Conservation (phyloP, 176 grass and related monocot genomes). For the Oryza meyeriana region DNA sequence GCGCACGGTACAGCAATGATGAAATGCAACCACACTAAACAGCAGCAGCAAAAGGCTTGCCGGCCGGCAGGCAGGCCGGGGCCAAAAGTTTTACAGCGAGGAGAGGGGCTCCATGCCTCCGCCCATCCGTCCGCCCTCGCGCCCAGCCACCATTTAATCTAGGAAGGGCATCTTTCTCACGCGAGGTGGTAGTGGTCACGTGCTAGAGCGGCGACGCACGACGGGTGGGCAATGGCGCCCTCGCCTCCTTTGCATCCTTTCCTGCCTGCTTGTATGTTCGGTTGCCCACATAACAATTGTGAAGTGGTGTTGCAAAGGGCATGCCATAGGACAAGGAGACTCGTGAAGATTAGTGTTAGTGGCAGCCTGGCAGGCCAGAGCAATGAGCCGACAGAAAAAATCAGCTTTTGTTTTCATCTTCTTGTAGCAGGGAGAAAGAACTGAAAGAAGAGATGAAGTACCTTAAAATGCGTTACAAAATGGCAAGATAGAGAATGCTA, state of each 20-base stretch:
- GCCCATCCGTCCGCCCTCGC: not conserved
- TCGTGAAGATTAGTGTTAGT: too few relatives aligned
- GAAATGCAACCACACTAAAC: conserved; percentile 17
- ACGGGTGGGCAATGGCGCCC: conserved; percentile 7
- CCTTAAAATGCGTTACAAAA: conserved; percentile 32
- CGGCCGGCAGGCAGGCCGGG: not conserved
- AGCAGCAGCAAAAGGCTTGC: not conserved
- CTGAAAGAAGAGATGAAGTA: not conserved
- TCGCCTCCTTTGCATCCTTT: not conserved
- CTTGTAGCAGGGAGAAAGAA: not conserved
- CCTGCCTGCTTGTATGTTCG: conserved; percentile 19
- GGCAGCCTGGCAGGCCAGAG: not conserved
- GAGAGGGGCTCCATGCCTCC: not conserved
- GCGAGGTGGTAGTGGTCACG: conserved; percentile 46
- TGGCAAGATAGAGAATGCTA: not conserved
- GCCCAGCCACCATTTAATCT: not conserved
- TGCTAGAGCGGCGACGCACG: not conserved
- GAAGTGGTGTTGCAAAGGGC: not conserved
- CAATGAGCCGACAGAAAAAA: not conserved
- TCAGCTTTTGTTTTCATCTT: conserved; percentile 1
- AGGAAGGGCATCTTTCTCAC: conserved; percentile 13
- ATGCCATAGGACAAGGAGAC: too few relatives aligned
- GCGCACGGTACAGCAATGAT: conserved; percentile 15
- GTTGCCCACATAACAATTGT: conserved; percentile 44
- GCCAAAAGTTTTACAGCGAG: conserved; percentile 29